Evolutionary conservation across 441 rosid species (phyloP), one percentile per base, ranked within the genome.

Genomic region (Aleurites moluccanus): DNA sequence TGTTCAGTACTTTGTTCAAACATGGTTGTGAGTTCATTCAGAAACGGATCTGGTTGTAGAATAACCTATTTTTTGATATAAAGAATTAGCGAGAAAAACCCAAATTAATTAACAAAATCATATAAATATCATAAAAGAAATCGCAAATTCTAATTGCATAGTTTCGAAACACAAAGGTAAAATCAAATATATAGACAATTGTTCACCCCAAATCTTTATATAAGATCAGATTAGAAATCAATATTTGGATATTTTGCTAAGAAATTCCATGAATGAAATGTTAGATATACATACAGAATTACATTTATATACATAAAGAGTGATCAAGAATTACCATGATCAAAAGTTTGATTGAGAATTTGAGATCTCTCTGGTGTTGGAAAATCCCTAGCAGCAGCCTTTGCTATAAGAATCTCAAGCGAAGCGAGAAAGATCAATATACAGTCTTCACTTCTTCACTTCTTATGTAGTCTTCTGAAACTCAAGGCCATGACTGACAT

Each of bases 21-120:
- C 97, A 94, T 91, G 89, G 89, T 86, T 18, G 92, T 94, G 64
- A 92, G 92, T 75, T 94, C 99, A 77, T 86, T 92, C 4, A 91
- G 92, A 80, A 92, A 94, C 7, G 99, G 98, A 66, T 94, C 97
- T 10, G 83, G 86, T 78, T 89, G 96, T 75, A 92, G 78, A 70
- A 81, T 80, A 77, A 89, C 97, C 99, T 94, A 60, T 42, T 49
- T 25, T 27, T 69, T 61, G 4, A 52, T 2, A 27, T 28, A 16
- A 28, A 9, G 10, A 7, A 44, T 6, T 18, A 57, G 21, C 20
- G 57, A 25, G n/a, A 38, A 21, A 40, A 57, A 15, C 11, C 42
- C 57, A 25, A 47, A 59, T 59, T 10, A 3, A 25, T 59, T 8
- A 11, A 23, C 4, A 57, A 23, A 25, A n/a, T 55, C 59, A n/a